Base-by-base conservation (phyloP, 441 rosid species). In the Jatropha podagrica region DNA sequence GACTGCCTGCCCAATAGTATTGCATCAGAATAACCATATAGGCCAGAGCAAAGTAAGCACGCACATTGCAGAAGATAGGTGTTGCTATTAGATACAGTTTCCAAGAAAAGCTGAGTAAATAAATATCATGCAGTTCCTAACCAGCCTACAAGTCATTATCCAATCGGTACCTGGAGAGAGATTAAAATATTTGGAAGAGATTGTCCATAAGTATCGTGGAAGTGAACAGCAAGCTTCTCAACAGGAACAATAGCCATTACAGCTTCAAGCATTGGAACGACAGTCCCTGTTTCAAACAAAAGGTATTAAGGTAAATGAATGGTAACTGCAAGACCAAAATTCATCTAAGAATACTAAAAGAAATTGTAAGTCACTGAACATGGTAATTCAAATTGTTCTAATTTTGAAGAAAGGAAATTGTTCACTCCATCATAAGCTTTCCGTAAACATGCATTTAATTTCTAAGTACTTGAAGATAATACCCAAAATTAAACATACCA, bases 151-250 rank as follows among this genome's bases (percentile, higher is more conserved):
- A 58, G 58, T 60, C 42, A 4, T 23, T 18, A 20, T n/a, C 12
- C 14, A 7, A n/a, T 58, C 51, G 86, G 81, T 84, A 93, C 99
- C 82, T 93, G 98, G 78, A 95, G 98, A 73, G 98, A 91, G 37
- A 89, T 81, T 74, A 93, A 80, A 58, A 95, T 95, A 64, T 95
- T 95, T 60, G 98, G 80, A 77, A 93, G 98, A 80, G 98, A 92
- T 82, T 95, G 99, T 66, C 99, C 99, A 17, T 93, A 95, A 17
- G 99, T 95, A 78, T 95, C 99, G 61, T 95, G 99, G 85, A 95
- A 93, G 84, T 95, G 98, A 81, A 95, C 94, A 54, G 97, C 95
- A 51, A 95, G 88, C 83, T 90, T 95, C 58, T 91, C 92, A 9
- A 76, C 86, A 17, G 98, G 97, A 75, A 93, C 93, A 67, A 88